Conservation (phyloP, 2,329 filamentous ascomycete genomes). For the Stachybotrys echinatus region DNA sequence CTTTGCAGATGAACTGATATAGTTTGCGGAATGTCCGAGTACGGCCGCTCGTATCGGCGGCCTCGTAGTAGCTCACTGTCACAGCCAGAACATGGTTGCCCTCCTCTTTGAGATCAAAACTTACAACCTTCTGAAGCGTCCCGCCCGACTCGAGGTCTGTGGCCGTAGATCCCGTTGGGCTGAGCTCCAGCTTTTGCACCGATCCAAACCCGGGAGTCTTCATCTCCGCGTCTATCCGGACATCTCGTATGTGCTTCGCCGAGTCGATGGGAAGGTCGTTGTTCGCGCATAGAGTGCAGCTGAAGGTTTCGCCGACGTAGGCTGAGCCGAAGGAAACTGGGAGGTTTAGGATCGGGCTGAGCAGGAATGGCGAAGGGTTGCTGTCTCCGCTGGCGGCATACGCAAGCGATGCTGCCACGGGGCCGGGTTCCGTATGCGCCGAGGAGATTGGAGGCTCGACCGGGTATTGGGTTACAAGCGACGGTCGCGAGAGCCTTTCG, state of each 20-base stretch:
- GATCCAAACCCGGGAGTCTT: conserved; percentile 66
- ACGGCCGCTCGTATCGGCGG: conserved; percentile 61
- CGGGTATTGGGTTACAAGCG: conserved; percentile 66
- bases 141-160: conserved; percentile 53
- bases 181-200: conserved; percentile 63
- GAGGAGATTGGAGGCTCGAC: conserved; percentile 41
- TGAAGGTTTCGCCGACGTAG: conserved; percentile 93
- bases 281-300: conserved; percentile 93
- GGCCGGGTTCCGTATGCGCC: conserved; percentile 34
- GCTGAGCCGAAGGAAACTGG: conserved; percentile 89
- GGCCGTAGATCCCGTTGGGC: conserved; percentile 19
- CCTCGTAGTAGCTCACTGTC: conserved; percentile 91
- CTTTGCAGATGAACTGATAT: conserved; percentile 94
- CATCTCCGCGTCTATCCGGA: conserved; percentile 87
- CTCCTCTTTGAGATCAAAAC: conserved; percentile 88
- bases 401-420: conserved; percentile 64
- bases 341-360: conserved; percentile 68
- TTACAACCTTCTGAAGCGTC: conserved; percentile 75
- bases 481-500: conserved; percentile 82
- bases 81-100: conserved; percentile 91
- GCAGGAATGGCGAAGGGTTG: conserved; percentile 51
- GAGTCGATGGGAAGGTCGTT: conserved; percentile 54
- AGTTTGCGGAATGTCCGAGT: conserved; percentile 88
- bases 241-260: conserved; percentile 59
- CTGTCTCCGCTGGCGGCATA: conserved; percentile 46